These are phyloP conservation scores for Cordyceps farinosa DNA, from an alignment of 2,329 filamentous ascomycete species.

Conservation along the genomic window DNA sequence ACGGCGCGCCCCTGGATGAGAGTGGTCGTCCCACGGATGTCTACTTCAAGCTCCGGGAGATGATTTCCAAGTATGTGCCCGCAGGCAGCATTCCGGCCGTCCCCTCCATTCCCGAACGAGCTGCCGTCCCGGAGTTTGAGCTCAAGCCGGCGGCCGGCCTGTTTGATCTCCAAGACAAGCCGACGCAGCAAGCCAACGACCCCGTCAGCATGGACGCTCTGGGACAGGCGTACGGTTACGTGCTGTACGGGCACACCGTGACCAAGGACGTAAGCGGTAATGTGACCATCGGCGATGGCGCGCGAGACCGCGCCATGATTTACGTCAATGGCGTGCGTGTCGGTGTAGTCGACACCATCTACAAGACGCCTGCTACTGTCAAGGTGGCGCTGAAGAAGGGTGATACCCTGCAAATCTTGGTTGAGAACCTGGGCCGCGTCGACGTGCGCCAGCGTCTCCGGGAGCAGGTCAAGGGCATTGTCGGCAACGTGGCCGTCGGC, in stretches of 20 bases:
- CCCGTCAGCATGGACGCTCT: constrained; percentile 45
- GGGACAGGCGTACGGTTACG: constrained; percentile 42
- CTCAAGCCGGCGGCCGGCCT: constrained; percentile 36
- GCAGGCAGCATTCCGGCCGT: constrained; percentile 36
- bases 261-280: constrained; percentile 27
- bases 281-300: constrained; percentile 40
- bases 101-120: constrained; percentile 30
- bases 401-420: constrained; percentile 41
- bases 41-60: constrained; percentile 38
- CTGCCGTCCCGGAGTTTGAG: constrained; percentile 34
- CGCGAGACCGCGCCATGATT: constrained; percentile 44
- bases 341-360: constrained; percentile 46
- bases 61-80: constrained; percentile 37
- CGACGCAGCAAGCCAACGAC: constrained; percentile 22
- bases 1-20: constrained; percentile 48
- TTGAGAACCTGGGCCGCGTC: constrained; percentile 50
- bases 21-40: constrained; percentile 44
- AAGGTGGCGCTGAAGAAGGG: constrained; percentile 35
- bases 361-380: constrained; percentile 37
- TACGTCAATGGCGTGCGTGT: constrained; percentile 41
- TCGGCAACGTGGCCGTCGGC: constrained; percentile 40
- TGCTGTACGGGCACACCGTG: constrained; percentile 40
- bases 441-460: constrained; percentile 41
- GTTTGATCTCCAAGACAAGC: constrained; percentile 33
- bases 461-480: constrained; percentile 46